A percentile compares a stretch with the other conserved stretches of the same genome.
phyloP scores from a whole-genome alignment of 768 basidiomycete genomes.

The Lactifluus volemus region DNA sequence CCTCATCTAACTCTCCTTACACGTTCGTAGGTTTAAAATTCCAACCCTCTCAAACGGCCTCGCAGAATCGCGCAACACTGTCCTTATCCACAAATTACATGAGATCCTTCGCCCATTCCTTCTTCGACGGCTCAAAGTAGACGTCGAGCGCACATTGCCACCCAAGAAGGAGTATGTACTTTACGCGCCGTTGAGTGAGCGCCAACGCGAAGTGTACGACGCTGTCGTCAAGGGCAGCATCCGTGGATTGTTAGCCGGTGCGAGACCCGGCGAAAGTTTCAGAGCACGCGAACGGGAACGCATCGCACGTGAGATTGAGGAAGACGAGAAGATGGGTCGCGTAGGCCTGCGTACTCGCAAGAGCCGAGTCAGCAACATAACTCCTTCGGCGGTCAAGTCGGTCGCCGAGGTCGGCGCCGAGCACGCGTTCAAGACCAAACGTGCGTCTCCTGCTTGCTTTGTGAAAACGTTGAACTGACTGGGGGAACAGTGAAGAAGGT shows the following conservation, averaged over 20 bases:
- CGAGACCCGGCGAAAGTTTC: conserved; percentile 19
- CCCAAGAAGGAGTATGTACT: conserved; percentile 93
- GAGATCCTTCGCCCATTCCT: conserved; percentile 94
- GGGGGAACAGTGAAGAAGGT: conserved; percentile 58
- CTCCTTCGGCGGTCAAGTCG: conserved; percentile 28
- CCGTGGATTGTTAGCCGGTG: conserved; percentile 43
- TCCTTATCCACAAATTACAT: conserved; percentile 74
- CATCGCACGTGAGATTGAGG: conserved; percentile 37
- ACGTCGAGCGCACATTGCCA: conserved; percentile 74
- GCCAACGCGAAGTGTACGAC: conserved; percentile 82
- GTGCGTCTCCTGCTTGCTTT: background rate
- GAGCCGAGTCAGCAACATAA: background rate
- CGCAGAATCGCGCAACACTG: conserved; percentile 47
- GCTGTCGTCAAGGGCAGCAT: conserved; percentile 65
- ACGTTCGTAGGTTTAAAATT: conserved; percentile 53
- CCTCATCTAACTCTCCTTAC: background rate
- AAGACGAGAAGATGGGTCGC: conserved; percentile 40
- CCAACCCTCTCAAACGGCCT: conserved; percentile 52
- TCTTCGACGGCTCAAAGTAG: conserved; percentile 81
- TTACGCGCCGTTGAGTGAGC: conserved; percentile 77
- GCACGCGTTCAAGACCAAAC: conserved; percentile 40
- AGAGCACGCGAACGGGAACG: conserved; percentile 27
- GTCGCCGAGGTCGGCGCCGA: conserved; percentile 47
- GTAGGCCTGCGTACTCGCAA: conserved; percentile 3
- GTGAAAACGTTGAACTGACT: background rate